phyloP scores from a whole-genome alignment of 2,329 filamentous ascomycete species.

The Penicillium sp. region DNA sequence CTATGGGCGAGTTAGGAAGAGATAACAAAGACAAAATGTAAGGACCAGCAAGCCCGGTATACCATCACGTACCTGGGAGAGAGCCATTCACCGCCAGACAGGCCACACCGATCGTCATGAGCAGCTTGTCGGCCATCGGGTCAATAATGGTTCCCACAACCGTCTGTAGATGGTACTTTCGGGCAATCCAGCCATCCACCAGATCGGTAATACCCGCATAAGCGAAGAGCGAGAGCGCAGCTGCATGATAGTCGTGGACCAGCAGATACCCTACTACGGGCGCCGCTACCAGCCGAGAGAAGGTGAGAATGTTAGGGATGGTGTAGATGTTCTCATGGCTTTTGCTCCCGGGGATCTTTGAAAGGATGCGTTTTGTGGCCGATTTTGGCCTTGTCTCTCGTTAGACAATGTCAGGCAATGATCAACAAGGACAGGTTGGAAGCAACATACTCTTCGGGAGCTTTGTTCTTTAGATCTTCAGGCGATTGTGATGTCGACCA shows the following conservation, averaged over 20 bases:
- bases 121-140: slow-evolving; percentile 92
- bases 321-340: slow-evolving; percentile 92
- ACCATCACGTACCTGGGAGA: slow-evolving; percentile 67
- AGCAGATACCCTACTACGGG: slow-evolving; percentile 88
- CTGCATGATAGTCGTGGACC: slow-evolving; percentile 75
- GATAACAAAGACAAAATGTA: neutral
- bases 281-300: slow-evolving; percentile 78
- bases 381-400: slow-evolving; percentile 17
- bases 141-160: slow-evolving; percentile 94
- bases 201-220: slow-evolving; percentile 92
- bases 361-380: slow-evolving; percentile 36
- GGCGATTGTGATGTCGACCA: slow-evolving; percentile 29
- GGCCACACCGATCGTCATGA: slow-evolving; percentile 92
- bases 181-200: slow-evolving; percentile 90
- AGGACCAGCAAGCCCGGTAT: neutral
- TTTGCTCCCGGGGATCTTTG: slow-evolving; percentile 33
- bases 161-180: slow-evolving; percentile 83
- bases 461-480: slow-evolving; percentile 16
- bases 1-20: slow-evolving; percentile 41
- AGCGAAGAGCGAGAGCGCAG: slow-evolving; percentile 81
- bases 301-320: slow-evolving; percentile 89
- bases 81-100: slow-evolving; percentile 80
- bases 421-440: neutral
- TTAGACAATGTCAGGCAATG: neutral
- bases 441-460: slow-evolving; percentile 21